A percentile compares a stretch with the other conserved stretches of the same genome.
phyloP scores from a whole-genome alignment of 2,329 filamentous ascomycete species.

The Alternaria novae-zelandiae region DNA sequence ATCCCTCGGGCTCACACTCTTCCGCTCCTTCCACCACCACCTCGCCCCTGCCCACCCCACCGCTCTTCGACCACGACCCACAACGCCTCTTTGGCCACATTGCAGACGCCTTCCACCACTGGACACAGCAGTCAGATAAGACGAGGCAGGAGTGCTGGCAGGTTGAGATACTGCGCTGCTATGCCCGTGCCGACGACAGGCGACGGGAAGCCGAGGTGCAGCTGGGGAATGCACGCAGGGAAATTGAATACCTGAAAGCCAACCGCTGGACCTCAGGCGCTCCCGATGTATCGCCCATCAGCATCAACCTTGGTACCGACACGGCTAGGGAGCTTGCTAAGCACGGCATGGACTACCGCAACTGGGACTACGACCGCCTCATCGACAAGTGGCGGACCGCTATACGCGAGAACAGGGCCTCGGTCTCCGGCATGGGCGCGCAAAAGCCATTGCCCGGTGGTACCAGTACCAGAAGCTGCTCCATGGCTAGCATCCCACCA shows the following conservation, averaged over 20 bases:
- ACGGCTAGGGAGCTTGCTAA: constrained; percentile 49
- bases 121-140: constrained; percentile 68
- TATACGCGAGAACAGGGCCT: constrained; percentile 41
- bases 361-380: constrained; percentile 51
- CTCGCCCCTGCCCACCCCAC: constrained; percentile 46
- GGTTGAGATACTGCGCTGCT: constrained; percentile 55
- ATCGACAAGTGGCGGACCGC: constrained; percentile 50
- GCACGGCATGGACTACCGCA: constrained; percentile 46
- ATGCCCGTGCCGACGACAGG: constrained; percentile 50
- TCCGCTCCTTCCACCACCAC: constrained; percentile 36
- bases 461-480: constrained; percentile 31
- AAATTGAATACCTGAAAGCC: constrained; percentile 51
- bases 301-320: constrained; percentile 45
- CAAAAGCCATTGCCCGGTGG: constrained; percentile 42
- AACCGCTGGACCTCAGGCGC: constrained; percentile 35
- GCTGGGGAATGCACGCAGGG: constrained; percentile 49
- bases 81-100: constrained; percentile 76
- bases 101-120: constrained; percentile 77
- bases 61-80: constrained; percentile 64
- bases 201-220: constrained; percentile 46
- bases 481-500: constrained; percentile 38
- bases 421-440: constrained; percentile 38
- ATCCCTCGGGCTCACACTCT: constrained; percentile 34
- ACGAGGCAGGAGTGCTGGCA: constrained; percentile 55
- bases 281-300: constrained; percentile 41